A percentile compares a stretch with the other conserved stretches of the same genome.
These are phyloP conservation scores for Ophioceras dolichostomum DNA, from an alignment of 2,329 filamentous ascomycete species.

Conservation along the genomic window DNA sequence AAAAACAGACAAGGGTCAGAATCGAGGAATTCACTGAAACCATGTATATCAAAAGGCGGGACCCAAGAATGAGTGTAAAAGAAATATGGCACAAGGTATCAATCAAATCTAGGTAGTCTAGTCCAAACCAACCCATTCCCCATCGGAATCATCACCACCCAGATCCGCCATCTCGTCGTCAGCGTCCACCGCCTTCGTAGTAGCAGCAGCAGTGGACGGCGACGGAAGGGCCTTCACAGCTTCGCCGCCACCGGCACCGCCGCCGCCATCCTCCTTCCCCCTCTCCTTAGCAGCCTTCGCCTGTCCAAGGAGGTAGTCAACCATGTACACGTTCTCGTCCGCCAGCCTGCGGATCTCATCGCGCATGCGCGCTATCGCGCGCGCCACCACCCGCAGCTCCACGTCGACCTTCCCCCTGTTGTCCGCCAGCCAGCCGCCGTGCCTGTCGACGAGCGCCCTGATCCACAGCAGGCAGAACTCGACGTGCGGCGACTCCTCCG, in stretches of 20 bases:
- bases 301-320: constrained; percentile 65
- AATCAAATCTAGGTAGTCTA: constrained; percentile 16
- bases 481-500: constrained; percentile 82
- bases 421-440: constrained; percentile 76
- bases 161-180: constrained; percentile 19
- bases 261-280: constrained; percentile 3
- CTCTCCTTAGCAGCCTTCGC: constrained; percentile 14
- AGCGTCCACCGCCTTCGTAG: constrained; percentile 10
- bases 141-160: constrained; percentile 25
- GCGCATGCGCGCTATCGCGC: constrained; percentile 68
- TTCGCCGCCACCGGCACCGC: constrained; percentile 13
- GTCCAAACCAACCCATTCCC: constrained; percentile 36
- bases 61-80: no score
- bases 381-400: constrained; percentile 71
- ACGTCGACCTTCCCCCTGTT: constrained; percentile 69
- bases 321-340: constrained; percentile 79
- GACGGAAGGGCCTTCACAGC: constrained; percentile 8
- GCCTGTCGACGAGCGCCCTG: constrained; percentile 65
- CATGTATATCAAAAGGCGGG: no score
- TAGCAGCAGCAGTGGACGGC: constrained; percentile 12
- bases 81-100: no score
- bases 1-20: no score
- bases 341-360: constrained; percentile 72
- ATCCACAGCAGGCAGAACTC: constrained; percentile 95
- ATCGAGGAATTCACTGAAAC: no score